These are phyloP conservation scores for Spongiforma sp. DNA, from an alignment of 1,284 basidiomycete genomes.

Conservation along the genomic window DNA sequence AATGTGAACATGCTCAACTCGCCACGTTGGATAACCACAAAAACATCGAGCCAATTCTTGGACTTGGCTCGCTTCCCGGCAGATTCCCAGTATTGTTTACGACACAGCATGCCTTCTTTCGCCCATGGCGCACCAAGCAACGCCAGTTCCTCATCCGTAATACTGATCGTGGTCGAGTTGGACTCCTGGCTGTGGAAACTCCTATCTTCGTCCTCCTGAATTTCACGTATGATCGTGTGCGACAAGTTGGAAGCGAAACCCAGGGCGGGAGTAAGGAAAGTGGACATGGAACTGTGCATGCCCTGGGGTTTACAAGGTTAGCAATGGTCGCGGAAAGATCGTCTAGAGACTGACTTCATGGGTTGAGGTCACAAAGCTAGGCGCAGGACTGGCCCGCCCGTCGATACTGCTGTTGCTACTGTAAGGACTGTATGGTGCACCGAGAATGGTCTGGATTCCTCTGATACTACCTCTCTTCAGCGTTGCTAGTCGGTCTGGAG, in stretches of 20 bases:
- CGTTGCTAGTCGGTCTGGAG: constrained; percentile 73
- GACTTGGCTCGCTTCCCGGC: constrained; percentile 83
- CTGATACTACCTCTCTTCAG: constrained; percentile 90
- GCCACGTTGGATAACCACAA: constrained; percentile 94
- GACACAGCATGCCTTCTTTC: constrained; percentile 94
- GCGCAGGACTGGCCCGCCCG: constrained; percentile 87
- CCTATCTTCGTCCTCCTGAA: constrained; percentile 88
- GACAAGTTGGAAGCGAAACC: constrained; percentile 97
- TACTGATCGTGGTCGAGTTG: constrained; percentile 72
- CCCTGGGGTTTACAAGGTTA: constrained; percentile 39
- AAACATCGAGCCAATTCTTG: constrained; percentile 91
- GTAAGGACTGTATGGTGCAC: constrained; percentile 69
- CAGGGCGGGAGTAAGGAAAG: constrained; percentile 79
- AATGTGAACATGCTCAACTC: constrained; percentile 96
- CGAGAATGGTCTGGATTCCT: constrained; percentile 81
- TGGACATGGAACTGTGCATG: constrained; percentile 54
- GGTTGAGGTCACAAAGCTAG: constrained; percentile 74
- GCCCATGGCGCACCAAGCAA: constrained; percentile 97
- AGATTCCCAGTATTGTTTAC: constrained; percentile 94
- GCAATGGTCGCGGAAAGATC: neutral
- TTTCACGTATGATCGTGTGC: constrained; percentile 94
- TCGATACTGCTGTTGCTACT: constrained; percentile 83
- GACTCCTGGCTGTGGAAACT: constrained; percentile 70
- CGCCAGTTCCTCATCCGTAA: constrained; percentile 94
- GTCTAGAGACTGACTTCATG: constrained; percentile 64